phyloP scores from a whole-genome alignment of 805 yeast species.

The Torulaspora franciscae region DNA sequence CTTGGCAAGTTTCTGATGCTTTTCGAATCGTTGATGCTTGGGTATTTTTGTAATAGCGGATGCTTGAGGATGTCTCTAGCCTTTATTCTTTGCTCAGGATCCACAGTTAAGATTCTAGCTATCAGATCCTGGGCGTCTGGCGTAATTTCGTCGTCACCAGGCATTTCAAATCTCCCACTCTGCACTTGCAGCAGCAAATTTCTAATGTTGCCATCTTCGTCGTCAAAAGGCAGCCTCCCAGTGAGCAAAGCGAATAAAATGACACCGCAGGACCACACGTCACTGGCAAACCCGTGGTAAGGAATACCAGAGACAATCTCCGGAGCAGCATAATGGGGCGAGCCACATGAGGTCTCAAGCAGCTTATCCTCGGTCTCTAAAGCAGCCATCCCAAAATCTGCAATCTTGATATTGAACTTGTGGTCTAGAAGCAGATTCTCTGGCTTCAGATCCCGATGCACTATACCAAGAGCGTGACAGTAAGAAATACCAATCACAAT shows the following conservation, averaged over 20 bases:
- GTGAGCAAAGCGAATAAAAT: slow-evolving; percentile 89
- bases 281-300: slow-evolving; percentile 95
- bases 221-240: slow-evolving; percentile 92
- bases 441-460: slow-evolving; percentile 84
- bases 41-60: slow-evolving; percentile 75
- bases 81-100: slow-evolving; percentile 74
- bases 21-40: slow-evolving; percentile 34
- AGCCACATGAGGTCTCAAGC: slow-evolving; percentile 93
- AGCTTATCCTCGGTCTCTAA: slow-evolving; percentile 75
- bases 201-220: slow-evolving; percentile 80
- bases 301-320: slow-evolving; percentile 93
- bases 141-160: slow-evolving; percentile 66
- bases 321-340: slow-evolving; percentile 98
- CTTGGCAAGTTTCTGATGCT: slow-evolving; percentile 38
- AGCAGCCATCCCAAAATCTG: slow-evolving; percentile 99
- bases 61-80: slow-evolving; percentile 73
- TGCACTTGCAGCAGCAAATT: slow-evolving; percentile 84
- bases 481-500: slow-evolving; percentile 78
- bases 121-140: slow-evolving; percentile 84
- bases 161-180: slow-evolving; percentile 81
- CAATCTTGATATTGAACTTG: slow-evolving; percentile 85
- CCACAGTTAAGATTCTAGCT: slow-evolving; percentile 70
- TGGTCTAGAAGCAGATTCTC: slow-evolving; percentile 76
- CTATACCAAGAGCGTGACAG: slow-evolving; percentile 80
- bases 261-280: slow-evolving; percentile 98